Conservation (phyloP, 2,329 filamentous ascomycete species). For the Cladosporium velox region DNA sequence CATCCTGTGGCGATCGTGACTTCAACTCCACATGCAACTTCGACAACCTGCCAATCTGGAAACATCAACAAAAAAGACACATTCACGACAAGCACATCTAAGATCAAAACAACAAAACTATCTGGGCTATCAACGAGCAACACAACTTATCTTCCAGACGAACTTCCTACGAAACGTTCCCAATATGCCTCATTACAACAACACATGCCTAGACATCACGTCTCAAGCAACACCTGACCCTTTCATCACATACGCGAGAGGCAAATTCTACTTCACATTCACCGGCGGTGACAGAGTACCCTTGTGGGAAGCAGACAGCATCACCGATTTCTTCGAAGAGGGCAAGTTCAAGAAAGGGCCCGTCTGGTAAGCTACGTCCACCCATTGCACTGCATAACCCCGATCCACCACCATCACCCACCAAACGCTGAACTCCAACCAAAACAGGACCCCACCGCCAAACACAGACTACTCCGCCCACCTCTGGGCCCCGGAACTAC, state of each 20-base stretch:
- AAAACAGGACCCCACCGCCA: slow-evolving; percentile 44
- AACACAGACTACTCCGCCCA: slow-evolving; percentile 47
- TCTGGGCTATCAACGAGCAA: neutral
- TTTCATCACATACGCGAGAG: slow-evolving; percentile 46
- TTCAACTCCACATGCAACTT: neutral
- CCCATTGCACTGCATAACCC: no score
- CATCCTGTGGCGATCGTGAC: slow-evolving; percentile 2
- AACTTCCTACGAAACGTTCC: neutral
- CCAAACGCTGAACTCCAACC: neutral
- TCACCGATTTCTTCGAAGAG: slow-evolving; percentile 41
- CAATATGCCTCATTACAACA: slow-evolving; percentile 30
- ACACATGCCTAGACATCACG: slow-evolving; percentile 47
- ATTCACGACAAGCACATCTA: neutral
- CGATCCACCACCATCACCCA: no score
- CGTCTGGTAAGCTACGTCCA: slow-evolving; percentile 38
- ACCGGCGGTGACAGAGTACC: slow-evolving; percentile 49
- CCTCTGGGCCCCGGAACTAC: slow-evolving; percentile 60
- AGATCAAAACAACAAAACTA: neutral
- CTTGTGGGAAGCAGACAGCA: slow-evolving; percentile 43
- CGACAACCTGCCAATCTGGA: neutral
- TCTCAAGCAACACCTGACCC: slow-evolving; percentile 46
- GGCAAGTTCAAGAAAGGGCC: slow-evolving; percentile 39
- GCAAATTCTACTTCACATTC: slow-evolving; percentile 50
- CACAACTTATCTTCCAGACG: neutral
- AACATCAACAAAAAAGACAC: neutral